Percentiles rank a stretch among this genome's conserved stretches.
These are phyloP conservation scores for Rachicladosporium sp. DNA, from an alignment of 2,329 filamentous ascomycete genomes.

Conservation along the genomic window DNA sequence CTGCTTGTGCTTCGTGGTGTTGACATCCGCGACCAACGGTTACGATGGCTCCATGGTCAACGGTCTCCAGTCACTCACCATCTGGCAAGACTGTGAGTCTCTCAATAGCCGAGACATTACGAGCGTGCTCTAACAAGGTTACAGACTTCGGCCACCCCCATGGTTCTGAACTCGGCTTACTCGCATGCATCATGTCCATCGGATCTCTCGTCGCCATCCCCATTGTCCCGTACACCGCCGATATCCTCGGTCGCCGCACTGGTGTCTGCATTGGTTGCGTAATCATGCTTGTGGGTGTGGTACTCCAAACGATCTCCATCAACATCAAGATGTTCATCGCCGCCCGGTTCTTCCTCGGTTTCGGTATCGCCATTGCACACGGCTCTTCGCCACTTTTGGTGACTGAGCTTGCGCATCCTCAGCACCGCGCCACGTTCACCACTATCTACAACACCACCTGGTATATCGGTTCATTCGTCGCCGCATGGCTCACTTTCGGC, in stretches of 20 bases:
- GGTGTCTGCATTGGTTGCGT: slow-evolving; percentile 36
- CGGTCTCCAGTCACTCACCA: slow-evolving; percentile 33
- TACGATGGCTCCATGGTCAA: slow-evolving; percentile 43
- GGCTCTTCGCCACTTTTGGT: slow-evolving; percentile 19
- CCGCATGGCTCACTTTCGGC: slow-evolving; percentile 36
- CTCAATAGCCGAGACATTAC: not conserved
- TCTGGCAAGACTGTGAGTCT: slow-evolving; percentile 31
- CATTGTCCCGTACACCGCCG: slow-evolving; percentile 36
- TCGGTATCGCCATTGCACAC: slow-evolving; percentile 30
- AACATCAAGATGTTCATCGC: slow-evolving; percentile 34
- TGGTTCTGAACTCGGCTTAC: slow-evolving; percentile 29
- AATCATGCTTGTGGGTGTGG: slow-evolving; percentile 35
- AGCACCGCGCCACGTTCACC: slow-evolving; percentile 37
- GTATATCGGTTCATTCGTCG: slow-evolving; percentile 34
- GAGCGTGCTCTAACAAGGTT: too few relatives aligned
- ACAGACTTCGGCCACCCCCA: slow-evolving; percentile 20
- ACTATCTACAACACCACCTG: slow-evolving; percentile 36
- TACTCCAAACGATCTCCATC: slow-evolving; percentile 28
- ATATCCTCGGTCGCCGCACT: slow-evolving; percentile 34
- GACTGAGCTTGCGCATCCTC: slow-evolving; percentile 36
- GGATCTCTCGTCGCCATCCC: slow-evolving; percentile 38
- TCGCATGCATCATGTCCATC: slow-evolving; percentile 38
- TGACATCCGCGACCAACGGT: slow-evolving; percentile 31
- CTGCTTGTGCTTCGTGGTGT: slow-evolving; percentile 21
- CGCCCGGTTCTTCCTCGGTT: slow-evolving; percentile 28